Evolutionary conservation across 345 rosid genomes (phyloP), one percentile per base, ranked within the genome.

Genomic region (Populus tremula): DNA sequence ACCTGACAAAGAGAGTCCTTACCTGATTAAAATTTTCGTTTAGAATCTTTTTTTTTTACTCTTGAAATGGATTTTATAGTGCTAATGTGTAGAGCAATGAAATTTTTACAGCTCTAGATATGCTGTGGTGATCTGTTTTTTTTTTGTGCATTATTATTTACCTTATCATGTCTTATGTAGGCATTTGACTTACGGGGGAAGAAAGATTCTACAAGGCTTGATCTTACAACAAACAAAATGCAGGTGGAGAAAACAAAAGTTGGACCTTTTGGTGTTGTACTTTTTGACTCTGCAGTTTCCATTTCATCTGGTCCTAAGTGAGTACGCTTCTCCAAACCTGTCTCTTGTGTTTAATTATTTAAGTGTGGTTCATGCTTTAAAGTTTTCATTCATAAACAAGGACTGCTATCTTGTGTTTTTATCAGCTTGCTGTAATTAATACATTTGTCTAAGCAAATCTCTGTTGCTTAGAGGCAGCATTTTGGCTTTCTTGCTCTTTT

Each of bases 261-360:
- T 83, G 98, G 98, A 69, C 99, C 99, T 75, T 86, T 96, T 74
- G 94, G 96, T 79, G 86, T 90, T 61, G 80, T 61, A 67, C 88
- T 92, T 83, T 93, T 93, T 82, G 98, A 93, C 83, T 96, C 99
- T 74, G 97, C 96, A 77, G 88, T 96, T 73, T 86, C 92, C 65
- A 75, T 96, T 82, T 92, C 92, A 43, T 87, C 89, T 74, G 92
- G 91, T 76, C 75, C 87, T 1, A 78, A 88, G 98, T 91, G 87
- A 89, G 95, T 87, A 67, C 79, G 81, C 83, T 82, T 88, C 83
- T 80, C 29, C 47, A 27, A 69, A 74, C 68, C 73, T 56, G 23
- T 74, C 66, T 54, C 36, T 17, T 5, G 43, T 25, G 11, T 13
- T 14, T 25, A 62, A 17, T 69, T 59, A 16, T 35, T 76, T 67